Evolutionary conservation across 73 alveolate species (phyloP).

Genomic region (Blepharisma japonicum): DNA sequence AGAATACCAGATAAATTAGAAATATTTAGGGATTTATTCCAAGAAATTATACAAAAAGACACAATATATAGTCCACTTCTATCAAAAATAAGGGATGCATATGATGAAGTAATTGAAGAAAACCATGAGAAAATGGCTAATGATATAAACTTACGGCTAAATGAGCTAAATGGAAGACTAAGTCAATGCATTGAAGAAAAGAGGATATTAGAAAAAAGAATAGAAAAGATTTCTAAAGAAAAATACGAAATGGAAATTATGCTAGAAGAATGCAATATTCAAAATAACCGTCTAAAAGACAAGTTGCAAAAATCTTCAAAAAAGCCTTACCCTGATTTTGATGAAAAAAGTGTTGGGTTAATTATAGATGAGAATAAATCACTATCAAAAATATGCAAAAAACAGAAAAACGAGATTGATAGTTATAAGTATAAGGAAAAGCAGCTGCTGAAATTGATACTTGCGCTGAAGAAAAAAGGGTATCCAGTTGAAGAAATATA

Average conservation of each 20-base stretch:
- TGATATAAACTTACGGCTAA: too few relatives aligned
- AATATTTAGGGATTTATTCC: neutral
- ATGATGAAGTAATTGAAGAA: neutral
- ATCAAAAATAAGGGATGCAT: conserved; percentile 16
- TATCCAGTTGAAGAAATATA: conserved; percentile 18
- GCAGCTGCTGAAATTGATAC: neutral
- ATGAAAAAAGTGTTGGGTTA: neutral
- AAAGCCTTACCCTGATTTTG: neutral
- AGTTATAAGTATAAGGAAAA: conserved; percentile 1
- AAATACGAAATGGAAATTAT: neutral
- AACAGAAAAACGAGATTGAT: neutral
- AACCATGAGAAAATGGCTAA: neutral
- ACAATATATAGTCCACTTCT: neutral
- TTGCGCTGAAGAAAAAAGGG: conserved; percentile 17
- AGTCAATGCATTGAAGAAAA: neutral
- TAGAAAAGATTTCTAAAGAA: conserved; percentile 20
- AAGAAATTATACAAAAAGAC: conserved; percentile 11
- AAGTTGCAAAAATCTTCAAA: neutral
- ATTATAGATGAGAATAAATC: conserved; percentile 1
- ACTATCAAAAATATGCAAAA: neutral
- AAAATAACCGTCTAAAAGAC: neutral
- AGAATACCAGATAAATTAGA: neutral
- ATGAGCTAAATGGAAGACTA: too few relatives aligned
- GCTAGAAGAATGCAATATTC: neutral
- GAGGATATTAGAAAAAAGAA: neutral